Evolutionary conservation across 179 eudicot species (phyloP).

Genomic region (Sideroxylon spinosum): DNA sequence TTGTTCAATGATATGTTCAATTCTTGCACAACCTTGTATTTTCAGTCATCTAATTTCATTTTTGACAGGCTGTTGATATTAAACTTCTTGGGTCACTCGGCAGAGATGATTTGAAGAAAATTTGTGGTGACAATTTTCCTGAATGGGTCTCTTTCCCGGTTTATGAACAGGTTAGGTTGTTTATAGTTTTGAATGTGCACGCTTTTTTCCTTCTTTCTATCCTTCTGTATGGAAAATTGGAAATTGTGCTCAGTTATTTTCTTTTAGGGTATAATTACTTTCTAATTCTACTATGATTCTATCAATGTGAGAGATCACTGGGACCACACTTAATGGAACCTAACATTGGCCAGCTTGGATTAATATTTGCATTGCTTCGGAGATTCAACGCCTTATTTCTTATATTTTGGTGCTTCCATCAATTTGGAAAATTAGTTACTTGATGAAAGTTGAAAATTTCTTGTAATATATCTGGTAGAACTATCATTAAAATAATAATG

Average conservation of each 20-base stretch:
- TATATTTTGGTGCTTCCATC: background rate
- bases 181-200: slow-evolving; percentile 6
- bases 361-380: background rate
- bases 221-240: background rate
- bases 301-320: background rate
- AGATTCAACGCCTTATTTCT: background rate
- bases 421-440: background rate
- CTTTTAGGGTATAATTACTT: background rate
- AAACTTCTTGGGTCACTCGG: slow-evolving; percentile 79
- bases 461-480: background rate
- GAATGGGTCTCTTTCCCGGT: slow-evolving; percentile 96
- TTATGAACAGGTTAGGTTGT: slow-evolving; percentile 69
- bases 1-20: background rate
- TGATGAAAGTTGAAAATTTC: background rate
- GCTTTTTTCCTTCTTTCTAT: background rate
- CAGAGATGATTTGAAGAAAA: slow-evolving; percentile 86
- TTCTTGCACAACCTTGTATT: background rate
- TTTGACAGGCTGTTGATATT: slow-evolving; percentile 76
- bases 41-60: slow-evolving; percentile 11
- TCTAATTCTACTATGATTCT: background rate
- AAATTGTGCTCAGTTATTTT: background rate
- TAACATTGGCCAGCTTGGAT: background rate
- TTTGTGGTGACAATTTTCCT: slow-evolving; percentile 86
- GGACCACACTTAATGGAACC: background rate
- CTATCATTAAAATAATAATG: background rate